Percentiles rank a stretch among this genome's conserved stretches.
phyloP scores from a whole-genome alignment of 2,329 filamentous ascomycete species.

The Penicillium janthinellum region DNA sequence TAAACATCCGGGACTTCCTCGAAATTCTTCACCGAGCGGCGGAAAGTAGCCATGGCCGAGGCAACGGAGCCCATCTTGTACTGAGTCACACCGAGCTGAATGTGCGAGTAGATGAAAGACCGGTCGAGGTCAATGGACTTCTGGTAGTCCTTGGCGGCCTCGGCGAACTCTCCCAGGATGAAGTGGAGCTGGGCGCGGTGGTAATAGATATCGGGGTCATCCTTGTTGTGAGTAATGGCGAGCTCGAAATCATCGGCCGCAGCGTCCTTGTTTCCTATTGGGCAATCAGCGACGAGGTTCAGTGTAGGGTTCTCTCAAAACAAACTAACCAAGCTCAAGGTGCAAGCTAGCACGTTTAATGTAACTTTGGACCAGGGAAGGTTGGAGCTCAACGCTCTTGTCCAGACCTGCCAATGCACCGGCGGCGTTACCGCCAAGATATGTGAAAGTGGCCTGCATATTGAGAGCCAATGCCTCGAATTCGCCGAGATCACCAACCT shows the following conservation, averaged over 20 bases:
- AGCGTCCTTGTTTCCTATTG: conserved; percentile 73
- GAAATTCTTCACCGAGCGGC: conserved; percentile 97
- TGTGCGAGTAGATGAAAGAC: conserved; percentile 98
- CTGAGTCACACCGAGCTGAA: conserved; percentile 97
- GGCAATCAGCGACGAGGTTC: conserved; percentile 32
- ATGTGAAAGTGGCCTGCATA: conserved; percentile 93
- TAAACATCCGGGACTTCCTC: conserved; percentile 95
- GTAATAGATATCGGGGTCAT: conserved; percentile 97
- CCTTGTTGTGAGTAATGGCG: conserved; percentile 79
- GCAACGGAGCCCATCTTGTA: conserved; percentile 99
- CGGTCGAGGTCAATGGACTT: conserved; percentile 97
- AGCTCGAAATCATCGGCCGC: conserved; percentile 85
- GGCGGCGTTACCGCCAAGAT: conserved; percentile 83
- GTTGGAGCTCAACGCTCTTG: conserved; percentile 89
- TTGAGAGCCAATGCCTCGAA: conserved; percentile 93
- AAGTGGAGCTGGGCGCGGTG: conserved; percentile 98
- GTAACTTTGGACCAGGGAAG: conserved; percentile 88
- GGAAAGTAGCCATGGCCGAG: conserved; percentile 97
- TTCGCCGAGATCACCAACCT: conserved; percentile 76
- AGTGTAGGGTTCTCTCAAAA: neutral
- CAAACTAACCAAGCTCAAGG: conserved; percentile 75
- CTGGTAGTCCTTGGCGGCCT: conserved; percentile 97
- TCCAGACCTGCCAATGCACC: conserved; percentile 82
- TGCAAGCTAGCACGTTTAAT: conserved; percentile 99
- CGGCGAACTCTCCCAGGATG: conserved; percentile 89